A percentile compares a stretch with the other conserved stretches of the same genome.
Conservation (phyloP, 345 rosid species). For the Eucalyptus curtisii region DNA sequence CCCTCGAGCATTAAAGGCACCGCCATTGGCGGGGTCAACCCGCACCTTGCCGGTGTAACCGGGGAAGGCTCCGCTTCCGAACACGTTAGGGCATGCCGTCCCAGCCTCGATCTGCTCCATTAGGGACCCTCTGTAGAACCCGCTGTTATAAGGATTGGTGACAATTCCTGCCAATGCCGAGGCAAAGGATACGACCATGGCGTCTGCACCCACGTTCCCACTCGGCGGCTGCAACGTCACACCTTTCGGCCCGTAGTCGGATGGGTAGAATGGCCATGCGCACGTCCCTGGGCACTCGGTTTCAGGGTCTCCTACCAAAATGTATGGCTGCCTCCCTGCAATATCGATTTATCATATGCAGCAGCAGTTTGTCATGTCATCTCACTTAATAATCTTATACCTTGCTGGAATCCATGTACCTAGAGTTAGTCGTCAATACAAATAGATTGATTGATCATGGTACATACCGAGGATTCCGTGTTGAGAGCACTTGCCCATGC, state of each 20-base stretch:
- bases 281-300: slow-evolving; percentile 55
- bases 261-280: slow-evolving; percentile 54
- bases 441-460: not conserved
- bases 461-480: slow-evolving; percentile 14
- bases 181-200: slow-evolving; percentile 50
- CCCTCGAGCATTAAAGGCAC: slow-evolving; percentile 44
- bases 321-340: slow-evolving; percentile 18
- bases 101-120: slow-evolving; percentile 10
- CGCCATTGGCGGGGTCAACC: slow-evolving; percentile 32
- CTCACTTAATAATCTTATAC: not conserved
- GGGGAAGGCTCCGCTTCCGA: slow-evolving; percentile 42
- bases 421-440: not conserved
- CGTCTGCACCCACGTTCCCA: slow-evolving; percentile 46
- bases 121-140: slow-evolving; percentile 2
- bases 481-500: slow-evolving; percentile 36
- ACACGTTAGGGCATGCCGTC: slow-evolving; percentile 27
- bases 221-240: slow-evolving; percentile 39
- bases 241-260: slow-evolving; percentile 29
- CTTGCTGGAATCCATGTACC: not conserved
- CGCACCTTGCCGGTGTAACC: slow-evolving; percentile 33
- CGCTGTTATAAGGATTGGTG: slow-evolving; percentile 24
- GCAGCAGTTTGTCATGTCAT: not conserved
- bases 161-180: slow-evolving; percentile 34
- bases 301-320: slow-evolving; percentile 54
- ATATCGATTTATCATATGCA: not conserved